These are phyloP conservation scores for Hordeum pubiflorum DNA, from an alignment of 202 grass and related monocot genomes.

Conservation along the genomic window DNA sequence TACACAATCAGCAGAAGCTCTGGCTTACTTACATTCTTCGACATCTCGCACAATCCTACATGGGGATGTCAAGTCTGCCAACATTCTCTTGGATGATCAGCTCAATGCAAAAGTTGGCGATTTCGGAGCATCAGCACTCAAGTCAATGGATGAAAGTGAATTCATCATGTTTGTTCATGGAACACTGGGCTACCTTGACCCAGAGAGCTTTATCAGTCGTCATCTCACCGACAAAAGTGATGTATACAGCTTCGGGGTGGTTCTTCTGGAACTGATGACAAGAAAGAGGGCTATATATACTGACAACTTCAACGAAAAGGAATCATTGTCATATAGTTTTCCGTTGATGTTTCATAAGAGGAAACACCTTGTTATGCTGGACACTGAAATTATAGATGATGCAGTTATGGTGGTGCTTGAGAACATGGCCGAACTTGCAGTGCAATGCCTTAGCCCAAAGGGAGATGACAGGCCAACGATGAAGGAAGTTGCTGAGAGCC, in stretches of 20 bases:
- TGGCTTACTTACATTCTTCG: neutral
- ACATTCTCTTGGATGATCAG: neutral
- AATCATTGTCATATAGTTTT: neutral
- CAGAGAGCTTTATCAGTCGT: neutral
- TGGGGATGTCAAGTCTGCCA: neutral
- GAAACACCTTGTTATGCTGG: neutral
- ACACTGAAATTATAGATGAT: neutral
- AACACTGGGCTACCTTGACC: neutral
- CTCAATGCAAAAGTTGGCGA: neutral
- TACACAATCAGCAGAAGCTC: neutral
- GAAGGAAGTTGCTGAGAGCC: neutral
- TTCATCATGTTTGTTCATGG: constrained; percentile 6
- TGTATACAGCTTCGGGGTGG: neutral
- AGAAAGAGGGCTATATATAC: neutral
- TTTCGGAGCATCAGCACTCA: neutral
- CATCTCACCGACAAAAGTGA: neutral
- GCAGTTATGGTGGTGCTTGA: neutral
- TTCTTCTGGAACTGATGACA: neutral
- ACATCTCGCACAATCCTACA: neutral
- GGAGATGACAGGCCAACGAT: neutral
- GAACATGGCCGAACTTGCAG: neutral
- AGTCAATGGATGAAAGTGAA: neutral
- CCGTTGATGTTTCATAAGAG: neutral
- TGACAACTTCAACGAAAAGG: neutral
- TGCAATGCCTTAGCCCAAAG: neutral